A percentile compares a stretch with the other conserved stretches of the same genome.
Conservation (phyloP, 441 rosid genomes). For the Rhodomyrtus psidioides region DNA sequence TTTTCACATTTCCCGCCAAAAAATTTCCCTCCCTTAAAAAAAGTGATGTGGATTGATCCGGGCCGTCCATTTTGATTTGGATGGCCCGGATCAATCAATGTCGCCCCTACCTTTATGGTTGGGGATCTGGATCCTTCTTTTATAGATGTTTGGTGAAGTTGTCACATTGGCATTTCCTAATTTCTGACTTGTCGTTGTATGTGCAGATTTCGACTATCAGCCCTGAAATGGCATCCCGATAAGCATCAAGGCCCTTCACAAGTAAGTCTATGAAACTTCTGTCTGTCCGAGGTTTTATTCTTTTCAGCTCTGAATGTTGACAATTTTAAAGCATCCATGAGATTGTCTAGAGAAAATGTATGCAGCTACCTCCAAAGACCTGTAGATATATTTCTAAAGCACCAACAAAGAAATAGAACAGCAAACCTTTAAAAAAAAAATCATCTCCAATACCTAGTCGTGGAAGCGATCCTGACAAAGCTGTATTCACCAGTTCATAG, state of each 20-base stretch:
- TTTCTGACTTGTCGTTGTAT: not conserved
- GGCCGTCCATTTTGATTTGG: too few relatives aligned
- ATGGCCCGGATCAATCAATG: too few relatives aligned
- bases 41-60: too few relatives aligned
- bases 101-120: too few relatives aligned
- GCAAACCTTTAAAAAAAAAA: not conserved
- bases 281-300: not conserved
- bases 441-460: not conserved
- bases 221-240: conserved; percentile 96
- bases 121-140: not conserved
- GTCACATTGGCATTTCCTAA: not conserved
- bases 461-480: not conserved
- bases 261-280: conserved; percentile 25
- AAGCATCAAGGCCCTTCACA: conserved; percentile 67
- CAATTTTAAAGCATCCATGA: not conserved
- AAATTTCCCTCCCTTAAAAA: too few relatives aligned
- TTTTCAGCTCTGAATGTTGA: not conserved
- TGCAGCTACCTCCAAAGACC: not conserved
- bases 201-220: conserved; percentile 56
- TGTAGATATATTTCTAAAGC: not conserved
- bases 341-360: not conserved
- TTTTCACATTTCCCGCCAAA: too few relatives aligned
- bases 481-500: not conserved
- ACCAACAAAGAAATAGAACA: not conserved
- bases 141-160: not conserved